A percentile compares a stretch with the other conserved stretches of the same genome.
Evolutionary conservation across 1,284 basidiomycete genomes (phyloP).

Genomic region (Fomitopsis schrenkii): DNA sequence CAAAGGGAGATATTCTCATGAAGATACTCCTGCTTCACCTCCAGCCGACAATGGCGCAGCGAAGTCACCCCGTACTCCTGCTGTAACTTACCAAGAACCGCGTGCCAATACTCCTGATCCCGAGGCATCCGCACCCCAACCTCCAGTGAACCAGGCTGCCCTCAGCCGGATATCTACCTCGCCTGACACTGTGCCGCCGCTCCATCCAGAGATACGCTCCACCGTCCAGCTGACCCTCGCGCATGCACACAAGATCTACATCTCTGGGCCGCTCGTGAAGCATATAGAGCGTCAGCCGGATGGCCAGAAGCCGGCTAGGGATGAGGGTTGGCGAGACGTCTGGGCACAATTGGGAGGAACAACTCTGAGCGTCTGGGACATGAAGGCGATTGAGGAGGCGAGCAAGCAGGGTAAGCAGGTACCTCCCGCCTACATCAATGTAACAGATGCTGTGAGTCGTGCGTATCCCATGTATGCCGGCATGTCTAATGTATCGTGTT

Average conservation of each 20-base stretch:
- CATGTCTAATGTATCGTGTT: slow-evolving; percentile 6
- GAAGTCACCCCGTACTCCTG: neutral
- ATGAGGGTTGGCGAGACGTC: slow-evolving; percentile 88
- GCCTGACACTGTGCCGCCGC: slow-evolving; percentile 25
- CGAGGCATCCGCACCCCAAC: slow-evolving; percentile 7
- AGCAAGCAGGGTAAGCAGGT: slow-evolving; percentile 78
- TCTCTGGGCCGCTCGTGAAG: slow-evolving; percentile 75
- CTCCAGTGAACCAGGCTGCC: slow-evolving; percentile 15
- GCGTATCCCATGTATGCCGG: slow-evolving; percentile 1
- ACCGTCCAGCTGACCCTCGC: slow-evolving; percentile 64
- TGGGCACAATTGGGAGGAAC: slow-evolving; percentile 95
- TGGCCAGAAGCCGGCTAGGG: slow-evolving; percentile 65
- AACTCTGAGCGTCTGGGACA: slow-evolving; percentile 89
- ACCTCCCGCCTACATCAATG: slow-evolving; percentile 83
- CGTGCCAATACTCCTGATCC: neutral
- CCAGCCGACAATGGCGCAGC: neutral
- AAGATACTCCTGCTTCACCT: slow-evolving; percentile 3
- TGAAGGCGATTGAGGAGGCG: slow-evolving; percentile 79
- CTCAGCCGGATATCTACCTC: slow-evolving; percentile 2
- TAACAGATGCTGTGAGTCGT: slow-evolving; percentile 75
- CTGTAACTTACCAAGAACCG: neutral
- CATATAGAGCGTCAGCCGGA: slow-evolving; percentile 73
- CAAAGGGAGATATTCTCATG: slow-evolving; percentile 10
- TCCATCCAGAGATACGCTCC: slow-evolving; percentile 78
- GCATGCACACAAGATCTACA: slow-evolving; percentile 77